phyloP scores from a whole-genome alignment of 768 basidiomycete species.

The Tulasnella sp. region DNA sequence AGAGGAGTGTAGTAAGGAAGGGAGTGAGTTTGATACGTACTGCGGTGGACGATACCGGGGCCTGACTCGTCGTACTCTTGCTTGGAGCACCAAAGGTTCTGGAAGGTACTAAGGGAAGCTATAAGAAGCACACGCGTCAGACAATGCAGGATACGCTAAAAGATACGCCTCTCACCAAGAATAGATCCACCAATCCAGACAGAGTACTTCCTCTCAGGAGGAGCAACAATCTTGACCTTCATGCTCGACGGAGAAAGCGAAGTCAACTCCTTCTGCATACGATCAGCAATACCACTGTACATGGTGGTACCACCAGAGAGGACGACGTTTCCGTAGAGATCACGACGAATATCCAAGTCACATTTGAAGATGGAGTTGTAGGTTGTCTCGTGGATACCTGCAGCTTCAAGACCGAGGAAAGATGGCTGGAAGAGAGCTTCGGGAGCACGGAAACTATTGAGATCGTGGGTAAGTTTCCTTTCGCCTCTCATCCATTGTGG shows the following conservation, averaged over 20 bases:
- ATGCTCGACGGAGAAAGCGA: slow-evolving; percentile 73
- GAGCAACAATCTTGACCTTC: slow-evolving; percentile 93
- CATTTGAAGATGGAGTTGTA: slow-evolving; percentile 50
- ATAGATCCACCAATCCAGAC: slow-evolving; percentile 91
- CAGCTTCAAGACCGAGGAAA: slow-evolving; percentile 59
- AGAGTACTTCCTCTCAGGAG: slow-evolving; percentile 88
- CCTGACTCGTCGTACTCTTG: slow-evolving; percentile 85
- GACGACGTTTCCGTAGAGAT: slow-evolving; percentile 58
- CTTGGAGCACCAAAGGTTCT: slow-evolving; percentile 89
- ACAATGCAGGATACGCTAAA: not conserved
- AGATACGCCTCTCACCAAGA: slow-evolving; percentile 25
- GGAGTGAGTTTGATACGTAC: slow-evolving; percentile 13
- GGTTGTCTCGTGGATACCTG: slow-evolving; percentile 87
- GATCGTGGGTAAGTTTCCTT: not conserved
- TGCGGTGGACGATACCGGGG: slow-evolving; percentile 68
- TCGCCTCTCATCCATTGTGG: not conserved
- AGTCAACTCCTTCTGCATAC: slow-evolving; percentile 90
- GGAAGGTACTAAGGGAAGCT: slow-evolving; percentile 88
- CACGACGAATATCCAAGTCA: slow-evolving; percentile 35
- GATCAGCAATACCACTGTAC: slow-evolving; percentile 93
- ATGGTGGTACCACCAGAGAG: slow-evolving; percentile 80
- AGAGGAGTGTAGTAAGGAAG: not conserved
- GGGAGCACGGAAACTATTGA: slow-evolving; percentile 42
- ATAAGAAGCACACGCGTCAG: slow-evolving; percentile 23
- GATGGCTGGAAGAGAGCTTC: slow-evolving; percentile 63